Conservation (phyloP, 2,329 filamentous ascomycete species). For the Macrophomina pseudophaseolina region DNA sequence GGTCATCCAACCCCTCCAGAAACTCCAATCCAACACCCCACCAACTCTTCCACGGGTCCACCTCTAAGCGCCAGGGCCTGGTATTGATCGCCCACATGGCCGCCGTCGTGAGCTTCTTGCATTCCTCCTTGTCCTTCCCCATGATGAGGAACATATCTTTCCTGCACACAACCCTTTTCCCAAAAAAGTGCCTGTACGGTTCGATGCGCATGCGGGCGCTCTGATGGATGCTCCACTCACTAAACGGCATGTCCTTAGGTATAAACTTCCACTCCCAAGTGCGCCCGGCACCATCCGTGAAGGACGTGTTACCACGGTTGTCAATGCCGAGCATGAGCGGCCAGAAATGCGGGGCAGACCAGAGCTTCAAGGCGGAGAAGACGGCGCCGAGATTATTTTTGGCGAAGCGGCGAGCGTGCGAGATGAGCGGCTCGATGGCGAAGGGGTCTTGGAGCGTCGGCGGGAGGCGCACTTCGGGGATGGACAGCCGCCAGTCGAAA, state of each 20-base stretch:
- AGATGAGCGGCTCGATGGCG: constrained; percentile 42
- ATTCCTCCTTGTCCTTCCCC: constrained; percentile 49
- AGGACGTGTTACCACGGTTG: constrained; percentile 43
- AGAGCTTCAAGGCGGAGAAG: constrained; percentile 54
- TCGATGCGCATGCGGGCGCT: constrained; percentile 40
- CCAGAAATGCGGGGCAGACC: constrained; percentile 57
- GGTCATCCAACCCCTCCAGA: constrained; percentile 48
- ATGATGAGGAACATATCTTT: constrained; percentile 55
- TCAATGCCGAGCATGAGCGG: constrained; percentile 52
- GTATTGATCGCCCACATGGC: constrained; percentile 55
- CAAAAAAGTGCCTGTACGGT: constrained; percentile 38
- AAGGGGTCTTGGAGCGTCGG: constrained; percentile 41
- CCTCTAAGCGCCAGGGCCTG: constrained; percentile 55
- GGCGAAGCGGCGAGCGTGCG: constrained; percentile 39
- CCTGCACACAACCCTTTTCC: constrained; percentile 41
- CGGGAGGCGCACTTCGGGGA: constrained; percentile 33
- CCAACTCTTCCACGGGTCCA: constrained; percentile 60
- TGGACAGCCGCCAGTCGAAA: constrained; percentile 47
- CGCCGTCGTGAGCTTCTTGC: constrained; percentile 46
- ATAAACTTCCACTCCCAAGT: constrained; percentile 56
- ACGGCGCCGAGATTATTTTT: constrained; percentile 35
- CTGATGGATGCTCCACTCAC: constrained; percentile 53
- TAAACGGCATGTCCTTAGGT: constrained; percentile 53
- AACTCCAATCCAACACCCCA: constrained; percentile 54
- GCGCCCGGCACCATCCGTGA: constrained; percentile 51